Evolutionary conservation across 208 protist genomes (phyloP), one percentile per base, ranked within the genome.

Genomic region (Wallacemonas sp.): DNA sequence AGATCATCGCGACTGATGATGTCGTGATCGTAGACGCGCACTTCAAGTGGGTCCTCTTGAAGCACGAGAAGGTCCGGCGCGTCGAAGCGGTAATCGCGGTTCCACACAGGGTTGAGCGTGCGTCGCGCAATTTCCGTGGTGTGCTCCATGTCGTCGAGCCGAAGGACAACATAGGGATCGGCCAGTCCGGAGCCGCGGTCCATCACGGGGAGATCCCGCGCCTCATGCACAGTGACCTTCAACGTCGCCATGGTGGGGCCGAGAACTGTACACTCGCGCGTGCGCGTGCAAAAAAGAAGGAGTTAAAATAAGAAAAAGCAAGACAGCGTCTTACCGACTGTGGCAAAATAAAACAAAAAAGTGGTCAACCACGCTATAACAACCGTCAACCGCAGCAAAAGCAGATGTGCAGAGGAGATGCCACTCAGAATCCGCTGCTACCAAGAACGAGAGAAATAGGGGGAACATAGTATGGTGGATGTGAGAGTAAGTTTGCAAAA

Each of bases 1-100:
- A 97, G 80, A 72, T 98, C 96, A 74, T 99, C 95, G 18, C 92
- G 79, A 59, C 89, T 97, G 57, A 98, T 89, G 57, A 94, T 90
- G 80, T 99, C 98, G 69, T 99, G 92, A 76, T 99, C 98, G 70
- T 91, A 98, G 3, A 99, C 89, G 39, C 90, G 83, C 14, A 98
- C 81, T 65, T 98, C 94, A 2, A 98, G 73, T 33, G 94, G 93
- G 65, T 98, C 92, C 64, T 99, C 93, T 71, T 98, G 97, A 61
- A 98, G 63, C 18, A 91, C 76, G 42, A 92, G 68, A n/a, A 95
- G 74, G 65, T 97, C 86, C 16, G 92, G 76, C 0, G 82, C 87
- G 72, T 92, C 88, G 62, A 97, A 90, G 57, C 89, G 85, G 54
- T 87, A 88, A 70, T 86, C 83, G 28, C 71, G 74, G 62, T 93